Base-by-base conservation (phyloP, 305 asterid genomes). In the Andrographis paniculata region DNA sequence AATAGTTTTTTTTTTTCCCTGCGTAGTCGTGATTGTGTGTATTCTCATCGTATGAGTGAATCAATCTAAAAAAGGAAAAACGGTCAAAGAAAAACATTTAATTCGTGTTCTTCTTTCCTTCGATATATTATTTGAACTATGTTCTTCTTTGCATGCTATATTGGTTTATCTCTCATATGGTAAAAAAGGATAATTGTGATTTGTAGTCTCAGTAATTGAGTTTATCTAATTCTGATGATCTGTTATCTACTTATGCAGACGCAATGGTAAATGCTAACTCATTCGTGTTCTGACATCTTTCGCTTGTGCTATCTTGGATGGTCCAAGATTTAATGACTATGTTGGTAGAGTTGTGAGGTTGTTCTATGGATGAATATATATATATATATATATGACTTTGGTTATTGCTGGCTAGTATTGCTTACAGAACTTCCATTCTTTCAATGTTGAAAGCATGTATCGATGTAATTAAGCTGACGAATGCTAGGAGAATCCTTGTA, bases 241-340 rank as follows among this genome's bases (percentile, higher is more conserved):
- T 24, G 14, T 7, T 48, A 12, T 22, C 42, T 1, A 33, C 20
- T 42, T 57, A 54, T 68, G 73, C 79, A 75, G 82, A 56, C 60
- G 55, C 44, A 36, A 14, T 71, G 46, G 72, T 52, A 60, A 52
- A 68, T 65, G 65, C 73, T 75, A 68, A 68, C 73, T 52, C 35
- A 44, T n/a, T 45, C 37, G 50, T 33, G 66, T 49, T 56, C 57
- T 57, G 52, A 54, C 66, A 47, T 60, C 60, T 52, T n/a, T 55
- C 52, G 48, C 30, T 48, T 53, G 45, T 35, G 45, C 59, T 50
- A 42, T 31, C n/a, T n/a, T 43, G 28, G 17, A 44, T 42, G 42
- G 51, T 14, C 44, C 16, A 44, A 52, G 62, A 33, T 52, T 55
- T 22, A n/a, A 45, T 24, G 61, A 52, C 50, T 28, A 23, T 18